Conservation (phyloP, 805 yeast genomes). For the Sungouiella thailandica region DNA sequence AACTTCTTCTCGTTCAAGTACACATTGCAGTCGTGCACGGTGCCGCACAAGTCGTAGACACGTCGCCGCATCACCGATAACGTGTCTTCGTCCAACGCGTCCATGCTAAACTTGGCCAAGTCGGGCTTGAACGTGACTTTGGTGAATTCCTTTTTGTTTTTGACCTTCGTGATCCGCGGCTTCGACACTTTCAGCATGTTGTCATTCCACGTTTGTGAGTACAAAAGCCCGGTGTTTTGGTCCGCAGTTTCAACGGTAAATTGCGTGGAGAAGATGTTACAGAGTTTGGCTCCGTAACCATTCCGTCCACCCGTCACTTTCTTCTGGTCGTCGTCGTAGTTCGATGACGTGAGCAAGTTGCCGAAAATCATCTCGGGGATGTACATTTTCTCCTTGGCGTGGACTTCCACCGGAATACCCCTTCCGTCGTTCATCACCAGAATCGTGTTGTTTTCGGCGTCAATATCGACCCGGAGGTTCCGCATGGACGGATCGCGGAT, state of each 20-base stretch:
- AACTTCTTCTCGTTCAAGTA: constrained; percentile 70
- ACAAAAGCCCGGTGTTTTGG: constrained; percentile 51
- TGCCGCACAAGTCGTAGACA: constrained; percentile 93
- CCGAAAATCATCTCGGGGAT: constrained; percentile 97
- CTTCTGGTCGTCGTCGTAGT: constrained; percentile 91
- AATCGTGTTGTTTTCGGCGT: constrained; percentile 67
- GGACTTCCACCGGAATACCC: constrained; percentile 94
- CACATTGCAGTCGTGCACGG: constrained; percentile 78
- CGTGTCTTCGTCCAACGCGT: constrained; percentile 73
- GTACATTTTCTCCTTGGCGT: constrained; percentile 83
- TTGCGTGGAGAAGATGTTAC: constrained; percentile 90
- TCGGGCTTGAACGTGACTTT: constrained; percentile 88
- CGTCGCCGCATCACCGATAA: constrained; percentile 84
- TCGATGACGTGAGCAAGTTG: constrained; percentile 87
- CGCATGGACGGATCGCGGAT: constrained; percentile 92
- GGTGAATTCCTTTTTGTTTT: constrained; percentile 71
- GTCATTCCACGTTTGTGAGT: constrained; percentile 79
- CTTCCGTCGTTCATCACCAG: constrained; percentile 87
- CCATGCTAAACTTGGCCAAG: constrained; percentile 78
- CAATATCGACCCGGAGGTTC: constrained; percentile 75
- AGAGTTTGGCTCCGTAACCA: constrained; percentile 95
- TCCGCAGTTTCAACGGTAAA: constrained; percentile 90
- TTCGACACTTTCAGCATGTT: constrained; percentile 78
- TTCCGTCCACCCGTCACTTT: constrained; percentile 98
- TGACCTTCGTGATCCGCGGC: constrained; percentile 62